Evolutionary conservation across 495 filamentous ascomycete species (phyloP).

Genomic region (Penicillium odoratum): DNA sequence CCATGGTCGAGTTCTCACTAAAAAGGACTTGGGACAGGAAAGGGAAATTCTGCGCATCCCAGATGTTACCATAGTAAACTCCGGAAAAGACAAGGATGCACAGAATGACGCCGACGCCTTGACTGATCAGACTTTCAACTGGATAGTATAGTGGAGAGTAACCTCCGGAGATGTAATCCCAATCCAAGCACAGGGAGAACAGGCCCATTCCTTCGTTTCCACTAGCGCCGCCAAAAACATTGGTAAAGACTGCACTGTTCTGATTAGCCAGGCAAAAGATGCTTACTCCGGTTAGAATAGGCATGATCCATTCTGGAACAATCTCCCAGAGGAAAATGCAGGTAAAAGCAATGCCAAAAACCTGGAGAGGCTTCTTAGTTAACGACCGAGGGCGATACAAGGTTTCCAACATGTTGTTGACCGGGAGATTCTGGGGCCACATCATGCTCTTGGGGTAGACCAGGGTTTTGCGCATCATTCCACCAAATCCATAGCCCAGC

Average conservation of each 20-base stretch:
- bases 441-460: conserved; percentile 6
- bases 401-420: conserved; percentile 7
- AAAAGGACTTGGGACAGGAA: conserved; percentile 5
- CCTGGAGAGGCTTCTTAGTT: conserved; percentile 1
- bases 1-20: conserved; percentile 1
- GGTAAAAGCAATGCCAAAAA: not conserved
- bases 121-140: conserved; percentile 2
- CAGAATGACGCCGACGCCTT: not conserved
- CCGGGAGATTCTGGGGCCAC: conserved; percentile 2
- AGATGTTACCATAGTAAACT: conserved; percentile 4
- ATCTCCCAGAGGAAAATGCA: conserved; percentile 1
- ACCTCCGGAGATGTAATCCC: conserved; percentile 13
- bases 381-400: conserved; percentile 3
- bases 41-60: not conserved
- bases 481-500: conserved; percentile 2
- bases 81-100: conserved; percentile 1
- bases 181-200: conserved; percentile 3
- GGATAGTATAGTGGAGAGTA: conserved; percentile 1
- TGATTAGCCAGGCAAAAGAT: conserved; percentile 8
- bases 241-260: conserved; percentile 2
- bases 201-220: conserved; percentile 7
- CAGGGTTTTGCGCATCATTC: conserved; percentile 4
- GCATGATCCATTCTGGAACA: conserved; percentile 6
- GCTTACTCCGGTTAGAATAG: conserved; percentile 1
- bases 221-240: conserved; percentile 1